Conservation (phyloP, 495 filamentous ascomycete species). For the Xylaria sp. region DNA sequence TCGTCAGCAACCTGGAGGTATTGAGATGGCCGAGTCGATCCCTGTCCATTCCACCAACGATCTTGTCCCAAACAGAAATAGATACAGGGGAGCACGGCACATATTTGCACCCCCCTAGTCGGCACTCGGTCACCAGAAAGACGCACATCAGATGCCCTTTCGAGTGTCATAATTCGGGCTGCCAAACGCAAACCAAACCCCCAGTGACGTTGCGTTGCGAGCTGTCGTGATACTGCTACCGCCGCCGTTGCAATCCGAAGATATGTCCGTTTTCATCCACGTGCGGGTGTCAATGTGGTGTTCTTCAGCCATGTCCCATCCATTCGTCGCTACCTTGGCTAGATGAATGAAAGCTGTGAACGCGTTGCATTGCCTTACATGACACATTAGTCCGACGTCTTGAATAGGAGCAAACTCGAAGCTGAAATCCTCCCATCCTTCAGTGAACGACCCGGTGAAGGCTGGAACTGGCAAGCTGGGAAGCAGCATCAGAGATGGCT, state of each 20-base stretch:
- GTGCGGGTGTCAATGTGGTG: slow-evolving; percentile 24
- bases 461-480: slow-evolving; percentile 5
- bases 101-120: slow-evolving; percentile 20
- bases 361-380: slow-evolving; percentile 27
- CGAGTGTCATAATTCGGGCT: slow-evolving; percentile 15
- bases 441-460: slow-evolving; percentile 2
- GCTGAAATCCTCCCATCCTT: slow-evolving; percentile 25
- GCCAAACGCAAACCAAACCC: too few species aligned
- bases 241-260: slow-evolving; percentile 26
- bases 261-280: slow-evolving; percentile 25
- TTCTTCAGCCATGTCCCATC: slow-evolving; percentile 18
- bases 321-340: slow-evolving; percentile 18
- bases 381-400: slow-evolving; percentile 24
- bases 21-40: slow-evolving; percentile 14
- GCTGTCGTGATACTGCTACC: slow-evolving; percentile 19
- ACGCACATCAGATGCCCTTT: not conserved
- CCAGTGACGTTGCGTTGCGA: slow-evolving; percentile 14
- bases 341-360: slow-evolving; percentile 8
- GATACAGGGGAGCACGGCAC: slow-evolving; percentile 21
- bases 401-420: slow-evolving; percentile 14
- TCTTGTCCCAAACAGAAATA: slow-evolving; percentile 27
- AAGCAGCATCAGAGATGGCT: slow-evolving; percentile 9
- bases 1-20: slow-evolving; percentile 22
- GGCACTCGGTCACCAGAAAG: slow-evolving; percentile 26
- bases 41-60: slow-evolving; percentile 18